These are phyloP conservation scores for Trichoderma semiorbis DNA, from an alignment of 2,329 filamentous ascomycete species.

Conservation along the genomic window DNA sequence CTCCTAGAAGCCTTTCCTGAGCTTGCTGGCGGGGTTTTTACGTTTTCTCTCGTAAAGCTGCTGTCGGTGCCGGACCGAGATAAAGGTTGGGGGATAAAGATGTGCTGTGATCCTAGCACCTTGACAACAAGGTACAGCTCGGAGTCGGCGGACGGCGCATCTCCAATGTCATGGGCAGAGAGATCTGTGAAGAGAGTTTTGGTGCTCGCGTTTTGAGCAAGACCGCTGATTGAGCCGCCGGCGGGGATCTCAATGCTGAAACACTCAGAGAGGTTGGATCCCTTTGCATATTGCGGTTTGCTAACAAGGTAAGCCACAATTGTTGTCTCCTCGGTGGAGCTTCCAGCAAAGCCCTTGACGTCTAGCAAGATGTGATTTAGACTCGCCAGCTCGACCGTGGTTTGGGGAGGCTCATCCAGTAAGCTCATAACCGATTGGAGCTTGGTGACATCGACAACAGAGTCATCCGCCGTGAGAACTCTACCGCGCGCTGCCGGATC, in stretches of 20 bases:
- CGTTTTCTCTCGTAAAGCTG: constrained; percentile 41
- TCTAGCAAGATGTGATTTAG: constrained; percentile 82
- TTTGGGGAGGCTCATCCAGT: constrained; percentile 74
- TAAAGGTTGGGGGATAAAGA: constrained; percentile 43
- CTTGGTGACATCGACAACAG: constrained; percentile 83
- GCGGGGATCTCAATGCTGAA: constrained; percentile 76
- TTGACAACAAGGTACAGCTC: constrained; percentile 83
- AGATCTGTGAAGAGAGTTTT: constrained; percentile 88
- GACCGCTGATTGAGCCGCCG: constrained; percentile 65
- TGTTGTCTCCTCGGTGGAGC: constrained; percentile 70
- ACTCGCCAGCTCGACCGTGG: constrained; percentile 63
- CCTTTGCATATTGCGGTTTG: constrained; percentile 60
- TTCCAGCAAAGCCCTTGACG: constrained; percentile 75
- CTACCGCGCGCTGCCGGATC: constrained; percentile 80
- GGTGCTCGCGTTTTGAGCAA: constrained; percentile 64
- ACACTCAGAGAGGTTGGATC: constrained; percentile 73
- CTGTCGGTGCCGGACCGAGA: constrained; percentile 51
- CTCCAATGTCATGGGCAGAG: constrained; percentile 68
- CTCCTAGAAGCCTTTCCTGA: constrained; percentile 55
- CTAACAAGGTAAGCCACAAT: constrained; percentile 75
- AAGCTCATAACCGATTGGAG: constrained; percentile 96
- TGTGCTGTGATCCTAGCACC: constrained; percentile 60
- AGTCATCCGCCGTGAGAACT: constrained; percentile 87
- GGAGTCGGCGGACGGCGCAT: constrained; percentile 58
- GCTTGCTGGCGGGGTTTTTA: constrained; percentile 47